Evolutionary conservation across 169 alveolate genomes (phyloP), one percentile per base, ranked within the genome.

Genomic region (Eimeria zaria): DNA sequence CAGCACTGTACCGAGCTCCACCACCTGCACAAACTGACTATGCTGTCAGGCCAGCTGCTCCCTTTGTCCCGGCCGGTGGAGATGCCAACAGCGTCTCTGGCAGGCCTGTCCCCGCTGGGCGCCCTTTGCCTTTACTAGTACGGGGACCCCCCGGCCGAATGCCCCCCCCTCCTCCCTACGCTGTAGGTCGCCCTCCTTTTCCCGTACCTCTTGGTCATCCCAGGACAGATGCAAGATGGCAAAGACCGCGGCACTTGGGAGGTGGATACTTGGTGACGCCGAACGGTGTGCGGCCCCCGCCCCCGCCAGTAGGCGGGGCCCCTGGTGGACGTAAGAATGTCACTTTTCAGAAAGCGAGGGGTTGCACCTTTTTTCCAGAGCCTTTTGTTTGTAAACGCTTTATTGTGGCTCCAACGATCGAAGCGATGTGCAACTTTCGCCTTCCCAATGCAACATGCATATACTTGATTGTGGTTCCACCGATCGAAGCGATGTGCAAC

Each of bases 251-350:
- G 74, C 92, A 58, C 60, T 69, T 58, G 48, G 92, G 92, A 18
- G 92, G 92, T n/a, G 78, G 78, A 14, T 85, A 55, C 78, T 24
- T 85, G 51, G 78, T 85, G 80, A 41, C 92, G 24, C 92, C 92
- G 41, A 85, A 60, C n/a, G 92, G 80, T 53, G 80, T 85, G 60
- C 92, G 69, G 41, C 92, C 92, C 41, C 92, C 92, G 41, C 92
- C 92, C 12, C 92, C 92, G 36, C 92, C 92, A 24, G 7, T 85
- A 20, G 78, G 81, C 20, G 92, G 20, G 33, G 80, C 73, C 18
- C 78, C 92, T 60, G 62, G 60, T 30, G 92, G 92, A 55, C 92
- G 92, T 85, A 85, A 53, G 92, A 20, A 44, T 11, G 33, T 24
- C 67, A 44, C 22, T 48, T 78, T 39, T 44, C 36, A n/a, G 7